phyloP scores from a whole-genome alignment of 1,139 yeast species.

The Blastobotrys malaysiensis region DNA sequence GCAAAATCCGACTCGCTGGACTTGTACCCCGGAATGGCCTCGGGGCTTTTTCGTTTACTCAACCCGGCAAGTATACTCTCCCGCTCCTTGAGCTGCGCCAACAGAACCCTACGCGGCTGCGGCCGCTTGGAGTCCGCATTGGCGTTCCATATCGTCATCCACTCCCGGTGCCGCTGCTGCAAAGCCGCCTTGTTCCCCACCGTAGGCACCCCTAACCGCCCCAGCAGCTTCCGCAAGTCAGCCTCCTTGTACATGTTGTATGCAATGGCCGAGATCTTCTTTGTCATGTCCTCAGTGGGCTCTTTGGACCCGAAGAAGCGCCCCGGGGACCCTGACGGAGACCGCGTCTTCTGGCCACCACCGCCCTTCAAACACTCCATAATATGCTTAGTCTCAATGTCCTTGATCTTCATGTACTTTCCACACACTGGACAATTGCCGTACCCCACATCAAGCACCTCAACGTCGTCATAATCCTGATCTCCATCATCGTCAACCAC shows the following conservation, averaged over 20 bases:
- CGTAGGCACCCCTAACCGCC: conserved; percentile 50
- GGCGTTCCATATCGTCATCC: conserved; percentile 74
- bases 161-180: conserved; percentile 72
- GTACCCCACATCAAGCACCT: conserved; percentile 11
- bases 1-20: not conserved
- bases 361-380: conserved; percentile 50
- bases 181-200: conserved; percentile 59
- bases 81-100: conserved; percentile 61
- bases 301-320: not conserved
- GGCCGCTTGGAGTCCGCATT: conserved; percentile 77
- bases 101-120: conserved; percentile 47
- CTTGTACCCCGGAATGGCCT: not conserved
- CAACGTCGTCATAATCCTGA: conserved; percentile 8
- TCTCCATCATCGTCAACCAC: not conserved
- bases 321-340: not conserved
- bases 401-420: conserved; percentile 48
- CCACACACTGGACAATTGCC: conserved; percentile 64
- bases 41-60: too few relatives aligned
- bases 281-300: conserved; percentile 10
- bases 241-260: conserved; percentile 34
- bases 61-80: too few relatives aligned
- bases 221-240: conserved; percentile 57
- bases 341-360: not conserved
- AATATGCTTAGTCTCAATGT: conserved; percentile 62
- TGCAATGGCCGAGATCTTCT: conserved; percentile 11